Evolutionary conservation across 2,329 filamentous ascomycete species (phyloP), one percentile per base, ranked within the genome.

Genomic region (Didymella arachidicola): DNA sequence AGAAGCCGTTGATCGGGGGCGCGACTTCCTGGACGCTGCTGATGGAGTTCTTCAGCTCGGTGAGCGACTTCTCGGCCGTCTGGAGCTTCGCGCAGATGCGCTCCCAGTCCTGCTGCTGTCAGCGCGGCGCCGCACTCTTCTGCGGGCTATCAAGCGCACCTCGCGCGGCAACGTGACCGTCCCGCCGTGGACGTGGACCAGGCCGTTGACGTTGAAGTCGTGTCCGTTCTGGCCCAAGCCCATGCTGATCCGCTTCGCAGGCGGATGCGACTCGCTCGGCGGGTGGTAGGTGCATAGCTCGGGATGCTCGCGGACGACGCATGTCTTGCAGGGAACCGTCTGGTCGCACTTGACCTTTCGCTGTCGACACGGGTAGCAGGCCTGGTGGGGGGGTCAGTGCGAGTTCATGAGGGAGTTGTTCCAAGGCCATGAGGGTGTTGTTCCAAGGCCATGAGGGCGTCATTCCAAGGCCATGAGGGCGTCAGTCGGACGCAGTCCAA

Each of bases 341-440:
- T 76, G 80, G 65, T 83, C 80, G 72, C 81, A 82, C 68, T 80
- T 81, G 47, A 79, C 77, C 61, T 79, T 79, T 54, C 77, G 72
- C 64, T 78, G 80, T 42, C 81, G 74, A 68, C 81, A 83, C 53
- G 81, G 80, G 69, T 83, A 82, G 69, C 81, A 82, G 44, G 80
- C 80, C 73, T 77, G 53, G 43, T 32, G 67, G n/a, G n/a, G n/a
- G n/a, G n/a, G n/a, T 74, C 63, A 73, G 68, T n/a, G n/a, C n/a
- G n/a, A n/a, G n/a, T n/a, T n/a, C n/a, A n/a, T n/a, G n/a, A n/a
- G n/a, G n/a, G n/a, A n/a, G n/a, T n/a, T n/a, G n/a, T n/a, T n/a
- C n/a, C n/a, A n/a, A n/a, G n/a, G n/a, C n/a, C n/a, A n/a, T n/a
- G n/a, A n/a, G n/a, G n/a, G n/a, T n/a, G n/a, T n/a, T n/a, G n/a